A percentile compares a stretch with the other conserved stretches of the same genome.
Conservation (phyloP, 1,139 yeast species). For the Kodamaea alishanica region DNA sequence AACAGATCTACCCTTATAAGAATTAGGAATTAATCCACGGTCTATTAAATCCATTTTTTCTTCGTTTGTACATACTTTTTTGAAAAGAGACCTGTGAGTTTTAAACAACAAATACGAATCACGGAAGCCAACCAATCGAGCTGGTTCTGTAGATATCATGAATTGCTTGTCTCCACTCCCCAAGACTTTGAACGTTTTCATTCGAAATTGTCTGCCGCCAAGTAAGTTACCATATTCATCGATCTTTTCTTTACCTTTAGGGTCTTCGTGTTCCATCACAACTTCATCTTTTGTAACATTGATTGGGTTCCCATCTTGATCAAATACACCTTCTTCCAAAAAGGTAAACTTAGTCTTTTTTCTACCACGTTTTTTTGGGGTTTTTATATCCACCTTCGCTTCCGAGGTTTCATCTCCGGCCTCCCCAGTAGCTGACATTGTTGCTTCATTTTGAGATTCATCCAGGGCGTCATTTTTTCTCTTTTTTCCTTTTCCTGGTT, state of each 20-base stretch:
- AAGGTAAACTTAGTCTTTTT: constrained; percentile 37
- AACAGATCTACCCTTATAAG: constrained; percentile 87
- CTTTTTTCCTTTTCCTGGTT: constrained; percentile 11
- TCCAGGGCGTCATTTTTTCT: too few species aligned
- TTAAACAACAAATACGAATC: constrained; percentile 90
- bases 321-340: constrained; percentile 41
- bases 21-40: constrained; percentile 79
- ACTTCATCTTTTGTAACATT: constrained; percentile 75
- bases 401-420: constrained; percentile 15
- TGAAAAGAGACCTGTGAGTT: constrained; percentile 70
- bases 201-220: constrained; percentile 78
- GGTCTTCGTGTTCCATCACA: constrained; percentile 68
- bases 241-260: constrained; percentile 74
- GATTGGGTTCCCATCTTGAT: constrained; percentile 51
- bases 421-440: constrained; percentile 13
- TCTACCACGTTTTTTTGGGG: constrained; percentile 45
- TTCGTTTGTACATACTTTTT: constrained; percentile 68
- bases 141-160: constrained; percentile 95
- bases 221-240: constrained; percentile 61
- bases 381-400: constrained; percentile 12
- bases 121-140: constrained; percentile 89
- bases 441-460: too few species aligned
- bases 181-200: constrained; percentile 73
- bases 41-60: constrained; percentile 83
- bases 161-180: constrained; percentile 72